These are phyloP conservation scores for Aspergillus sojae DNA, from an alignment of 2,329 filamentous ascomycete species.

Conservation along the genomic window DNA sequence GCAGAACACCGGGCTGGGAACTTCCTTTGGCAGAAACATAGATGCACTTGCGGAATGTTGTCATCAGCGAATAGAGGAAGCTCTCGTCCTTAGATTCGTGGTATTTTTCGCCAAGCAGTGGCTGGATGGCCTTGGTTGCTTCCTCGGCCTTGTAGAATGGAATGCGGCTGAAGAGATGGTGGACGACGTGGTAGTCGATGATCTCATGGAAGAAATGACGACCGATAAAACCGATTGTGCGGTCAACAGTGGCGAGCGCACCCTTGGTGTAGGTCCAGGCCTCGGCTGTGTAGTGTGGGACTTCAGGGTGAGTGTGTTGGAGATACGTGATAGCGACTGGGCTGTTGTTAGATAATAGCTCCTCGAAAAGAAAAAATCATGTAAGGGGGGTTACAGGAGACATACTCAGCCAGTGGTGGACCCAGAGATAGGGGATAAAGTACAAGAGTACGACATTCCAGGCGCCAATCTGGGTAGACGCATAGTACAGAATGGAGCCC, in stretches of 20 bases:
- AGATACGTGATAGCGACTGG: conserved; percentile 74
- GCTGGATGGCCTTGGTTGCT: conserved; percentile 60
- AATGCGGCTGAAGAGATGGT: conserved; percentile 64
- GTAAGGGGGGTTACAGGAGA: conserved; percentile 10
- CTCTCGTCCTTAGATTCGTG: conserved; percentile 36
- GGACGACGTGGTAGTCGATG: conserved; percentile 65
- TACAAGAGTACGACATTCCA: conserved; percentile 63
- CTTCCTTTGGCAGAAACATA: conserved; percentile 45
- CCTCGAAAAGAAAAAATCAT: not conserved
- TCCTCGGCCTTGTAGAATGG: conserved; percentile 64
- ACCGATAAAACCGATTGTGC: conserved; percentile 66
- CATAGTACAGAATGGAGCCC: conserved; percentile 54
- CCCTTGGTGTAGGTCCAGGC: conserved; percentile 66
- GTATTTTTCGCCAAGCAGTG: conserved; percentile 60
- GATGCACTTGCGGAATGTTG: conserved; percentile 51
- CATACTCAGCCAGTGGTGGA: conserved; percentile 70
- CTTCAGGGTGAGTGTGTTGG: conserved; percentile 65
- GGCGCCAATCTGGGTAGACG: conserved; percentile 56
- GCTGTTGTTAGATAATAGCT: conserved; percentile 4
- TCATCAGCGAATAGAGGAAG: conserved; percentile 52
- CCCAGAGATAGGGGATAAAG: conserved; percentile 67
- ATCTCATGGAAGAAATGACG: conserved; percentile 69
- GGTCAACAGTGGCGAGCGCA: conserved; percentile 65
- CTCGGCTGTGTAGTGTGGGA: conserved; percentile 62
- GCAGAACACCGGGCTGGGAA: conserved; percentile 21